Conservation (phyloP, 106 monocot species). For the Dioscorea dumetorum region DNA sequence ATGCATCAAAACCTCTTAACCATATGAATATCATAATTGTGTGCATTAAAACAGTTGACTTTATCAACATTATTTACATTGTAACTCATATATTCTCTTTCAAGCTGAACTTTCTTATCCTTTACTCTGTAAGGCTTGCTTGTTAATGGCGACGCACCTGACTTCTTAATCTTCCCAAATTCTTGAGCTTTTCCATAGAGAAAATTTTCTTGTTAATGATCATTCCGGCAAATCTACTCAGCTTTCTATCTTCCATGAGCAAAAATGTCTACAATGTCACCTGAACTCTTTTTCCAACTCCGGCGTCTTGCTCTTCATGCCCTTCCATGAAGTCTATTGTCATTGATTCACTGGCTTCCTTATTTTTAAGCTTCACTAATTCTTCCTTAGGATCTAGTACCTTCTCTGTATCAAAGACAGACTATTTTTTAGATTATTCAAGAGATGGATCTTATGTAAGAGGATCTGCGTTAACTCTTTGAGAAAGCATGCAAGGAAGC, state of each 20-base stretch:
- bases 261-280: too few species aligned
- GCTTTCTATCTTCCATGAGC: background rate
- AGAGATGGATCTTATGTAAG: conserved; percentile 34
- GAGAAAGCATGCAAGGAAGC: too few species aligned
- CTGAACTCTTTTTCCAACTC: conserved; percentile 1
- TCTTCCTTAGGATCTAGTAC: conserved; percentile 53
- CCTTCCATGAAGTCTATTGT: conserved; percentile 92
- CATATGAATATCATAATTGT: too few species aligned
- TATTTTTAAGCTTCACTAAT: conserved; percentile 49
- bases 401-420: conserved; percentile 13
- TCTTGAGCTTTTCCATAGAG: conserved; percentile 46
- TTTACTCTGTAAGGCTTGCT: background rate
- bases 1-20: too few species aligned
- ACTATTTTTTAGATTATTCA: conserved; percentile 15
- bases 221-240: conserved; percentile 20
- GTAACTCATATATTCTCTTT: too few species aligned
- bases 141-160: conserved; percentile 44
- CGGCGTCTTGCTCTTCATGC: conserved; percentile 42
- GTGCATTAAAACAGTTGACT: too few species aligned
- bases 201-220: conserved; percentile 42
- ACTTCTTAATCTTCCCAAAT: conserved; percentile 50
- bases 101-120: too few species aligned
- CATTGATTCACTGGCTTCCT: conserved; percentile 50
- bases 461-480: conserved; percentile 56
- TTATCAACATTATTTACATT: too few species aligned